Conservation (phyloP, 805 yeast genomes). For the Maudiozyma barnettii region DNA sequence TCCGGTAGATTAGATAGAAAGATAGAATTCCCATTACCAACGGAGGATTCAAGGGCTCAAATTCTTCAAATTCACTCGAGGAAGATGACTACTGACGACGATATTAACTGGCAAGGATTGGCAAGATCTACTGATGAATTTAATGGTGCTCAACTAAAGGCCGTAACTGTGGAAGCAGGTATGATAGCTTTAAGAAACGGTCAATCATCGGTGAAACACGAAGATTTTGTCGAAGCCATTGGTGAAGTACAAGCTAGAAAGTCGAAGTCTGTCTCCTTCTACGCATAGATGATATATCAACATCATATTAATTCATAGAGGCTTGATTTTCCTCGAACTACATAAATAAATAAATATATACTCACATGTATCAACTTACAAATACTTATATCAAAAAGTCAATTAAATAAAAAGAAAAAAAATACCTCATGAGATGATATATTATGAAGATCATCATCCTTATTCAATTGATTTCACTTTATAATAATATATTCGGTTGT, state of each 20-base stretch:
- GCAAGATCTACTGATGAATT: constrained; percentile 98
- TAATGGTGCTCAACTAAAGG: constrained; percentile 97
- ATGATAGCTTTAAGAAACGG: constrained; percentile 98
- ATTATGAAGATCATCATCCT: too few species aligned
- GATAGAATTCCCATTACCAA: constrained; percentile 95
- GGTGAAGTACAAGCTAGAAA: constrained; percentile 98
- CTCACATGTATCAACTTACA: neutral
- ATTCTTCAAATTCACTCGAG: constrained; percentile 95
- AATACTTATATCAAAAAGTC: neutral
- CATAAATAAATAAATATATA: neutral
- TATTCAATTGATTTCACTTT: too few species aligned
- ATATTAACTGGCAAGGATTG: constrained; percentile 95
- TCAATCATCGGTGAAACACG: constrained; percentile 84
- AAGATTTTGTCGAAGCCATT: constrained; percentile 96
- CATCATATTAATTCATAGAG: neutral
- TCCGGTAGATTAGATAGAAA: constrained; percentile 97
- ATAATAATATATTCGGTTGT: too few species aligned
- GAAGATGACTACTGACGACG: constrained; percentile 85
- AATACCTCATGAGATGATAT: too few species aligned
- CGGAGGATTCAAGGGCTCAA: constrained; percentile 95
- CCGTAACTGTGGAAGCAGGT: constrained; percentile 98
- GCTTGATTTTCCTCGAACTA: neutral
- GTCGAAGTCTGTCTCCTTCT: constrained; percentile 88
- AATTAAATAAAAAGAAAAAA: too few species aligned
- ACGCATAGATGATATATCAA: constrained; percentile 45